phyloP scores from a whole-genome alignment of 345 rosid genomes.

The Hevea brasiliensis region DNA sequence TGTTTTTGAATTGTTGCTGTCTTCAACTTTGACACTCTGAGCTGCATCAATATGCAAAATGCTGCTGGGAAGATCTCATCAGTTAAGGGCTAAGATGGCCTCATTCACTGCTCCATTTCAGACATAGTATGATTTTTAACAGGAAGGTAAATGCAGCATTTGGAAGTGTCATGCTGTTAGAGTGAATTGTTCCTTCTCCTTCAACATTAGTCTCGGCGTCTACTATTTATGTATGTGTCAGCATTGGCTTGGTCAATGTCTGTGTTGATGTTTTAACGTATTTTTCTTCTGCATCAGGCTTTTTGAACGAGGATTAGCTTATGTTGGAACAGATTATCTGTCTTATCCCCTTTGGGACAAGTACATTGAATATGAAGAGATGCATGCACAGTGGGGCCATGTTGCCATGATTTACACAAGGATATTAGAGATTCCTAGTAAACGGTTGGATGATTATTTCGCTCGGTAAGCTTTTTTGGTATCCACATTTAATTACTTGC shows the following conservation, averaged over 20 bases:
- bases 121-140: constrained; percentile 72
- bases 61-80: constrained; percentile 94
- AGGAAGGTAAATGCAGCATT: constrained; percentile 95
- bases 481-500: not conserved
- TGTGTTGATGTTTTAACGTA: constrained; percentile 22
- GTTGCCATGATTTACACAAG: constrained; percentile 77
- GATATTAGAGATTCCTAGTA: constrained; percentile 82
- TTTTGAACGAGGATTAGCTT: constrained; percentile 86
- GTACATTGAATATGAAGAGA: constrained; percentile 88
- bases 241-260: constrained; percentile 21
- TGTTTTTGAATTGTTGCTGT: constrained; percentile 36
- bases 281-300: constrained; percentile 49
- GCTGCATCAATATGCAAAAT: constrained; percentile 82
- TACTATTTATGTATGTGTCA: constrained; percentile 37
- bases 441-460: constrained; percentile 77
- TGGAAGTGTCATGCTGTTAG: constrained; percentile 70
- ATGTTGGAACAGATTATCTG: constrained; percentile 88
- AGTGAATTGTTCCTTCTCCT: constrained; percentile 72
- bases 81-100: constrained; percentile 90
- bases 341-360: constrained; percentile 88
- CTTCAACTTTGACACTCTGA: constrained; percentile 63
- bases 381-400: constrained; percentile 83
- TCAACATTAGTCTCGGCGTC: constrained; percentile 47
- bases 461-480: constrained; percentile 43
- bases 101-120: constrained; percentile 76